phyloP scores from a whole-genome alignment of 2,329 filamentous ascomycete genomes.

The Lachnum nothofagi region DNA sequence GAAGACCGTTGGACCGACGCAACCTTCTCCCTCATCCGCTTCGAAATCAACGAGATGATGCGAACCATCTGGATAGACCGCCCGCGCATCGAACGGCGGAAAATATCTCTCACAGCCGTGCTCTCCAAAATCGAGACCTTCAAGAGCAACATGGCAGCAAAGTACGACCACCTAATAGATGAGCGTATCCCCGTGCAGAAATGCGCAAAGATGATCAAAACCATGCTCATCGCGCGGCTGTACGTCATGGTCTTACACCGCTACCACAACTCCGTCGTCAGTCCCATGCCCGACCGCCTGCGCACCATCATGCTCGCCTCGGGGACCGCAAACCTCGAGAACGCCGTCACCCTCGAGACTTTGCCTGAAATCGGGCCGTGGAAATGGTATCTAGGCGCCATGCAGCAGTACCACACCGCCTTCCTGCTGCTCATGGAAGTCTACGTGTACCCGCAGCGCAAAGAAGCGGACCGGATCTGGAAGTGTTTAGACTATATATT shows the following conservation, averaged over 20 bases:
- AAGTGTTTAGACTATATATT: constrained; percentile 68
- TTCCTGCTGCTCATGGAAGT: constrained; percentile 65
- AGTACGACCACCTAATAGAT: constrained; percentile 60
- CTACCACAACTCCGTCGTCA: constrained; percentile 46
- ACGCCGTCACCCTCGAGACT: constrained; percentile 50
- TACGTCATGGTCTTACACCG: constrained; percentile 65
- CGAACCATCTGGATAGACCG: constrained; percentile 66
- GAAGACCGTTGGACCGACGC: constrained; percentile 59
- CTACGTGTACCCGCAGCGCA: constrained; percentile 41
- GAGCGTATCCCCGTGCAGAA: constrained; percentile 56
- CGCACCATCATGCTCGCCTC: constrained; percentile 59
- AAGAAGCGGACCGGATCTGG: constrained; percentile 64
- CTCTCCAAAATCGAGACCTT: constrained; percentile 67
- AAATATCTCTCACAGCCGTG: constrained; percentile 57
- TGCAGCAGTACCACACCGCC: constrained; percentile 68
- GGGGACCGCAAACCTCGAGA: constrained; percentile 50
- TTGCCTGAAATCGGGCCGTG: constrained; percentile 50
- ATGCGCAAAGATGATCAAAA: constrained; percentile 59
- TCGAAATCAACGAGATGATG: constrained; percentile 70
- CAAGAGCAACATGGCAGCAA: constrained; percentile 56
- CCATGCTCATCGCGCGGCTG: constrained; percentile 57
- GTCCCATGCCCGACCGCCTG: constrained; percentile 55
- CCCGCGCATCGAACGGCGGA: constrained; percentile 56
- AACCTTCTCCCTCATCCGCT: constrained; percentile 62
- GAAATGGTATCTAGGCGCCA: constrained; percentile 67